A percentile compares a stretch with the other conserved stretches of the same genome.
These are phyloP conservation scores for Adansonia rubrostipa DNA, from an alignment of 441 rosid genomes.

Conservation along the genomic window DNA sequence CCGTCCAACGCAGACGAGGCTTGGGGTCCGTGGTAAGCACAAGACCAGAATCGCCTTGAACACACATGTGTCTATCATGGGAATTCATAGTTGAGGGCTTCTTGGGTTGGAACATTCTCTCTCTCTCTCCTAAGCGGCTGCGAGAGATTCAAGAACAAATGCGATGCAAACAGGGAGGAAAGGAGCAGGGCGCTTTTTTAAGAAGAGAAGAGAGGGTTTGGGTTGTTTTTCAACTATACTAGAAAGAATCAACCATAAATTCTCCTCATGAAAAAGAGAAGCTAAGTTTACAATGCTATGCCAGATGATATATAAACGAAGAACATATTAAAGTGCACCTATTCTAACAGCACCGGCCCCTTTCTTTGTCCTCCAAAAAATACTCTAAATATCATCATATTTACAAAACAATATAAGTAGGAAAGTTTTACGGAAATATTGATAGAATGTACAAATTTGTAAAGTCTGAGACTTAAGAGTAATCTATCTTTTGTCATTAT, in stretches of 20 bases:
- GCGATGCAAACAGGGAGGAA: conserved; percentile 67
- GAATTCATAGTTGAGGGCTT: conserved; percentile 92
- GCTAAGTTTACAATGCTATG: conserved; percentile 16
- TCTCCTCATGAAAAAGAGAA: conserved; percentile 18
- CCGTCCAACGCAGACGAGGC: conserved; percentile 99
- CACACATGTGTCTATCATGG: conserved; percentile 88
- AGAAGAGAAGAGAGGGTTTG: conserved; percentile 43
- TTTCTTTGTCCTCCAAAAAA: neutral
- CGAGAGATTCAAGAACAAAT: conserved; percentile 80
- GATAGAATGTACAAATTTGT: conserved; percentile 6
- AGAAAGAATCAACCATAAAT: conserved; percentile 29
- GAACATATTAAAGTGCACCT: conserved; percentile 25
- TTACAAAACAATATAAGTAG: neutral
- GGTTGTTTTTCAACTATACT: conserved; percentile 30
- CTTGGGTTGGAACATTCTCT: conserved; percentile 92
- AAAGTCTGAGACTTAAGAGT: neutral
- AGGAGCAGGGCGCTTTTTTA: conserved; percentile 77
- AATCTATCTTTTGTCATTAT: conserved; percentile 33
- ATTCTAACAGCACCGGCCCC: conserved; percentile 25
- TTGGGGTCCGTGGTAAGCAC: conserved; percentile 99
- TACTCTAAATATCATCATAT: conserved; percentile 17
- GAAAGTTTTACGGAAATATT: neutral
- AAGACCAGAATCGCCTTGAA: conserved; percentile 96
- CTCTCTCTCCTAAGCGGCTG: neutral
- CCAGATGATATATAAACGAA: neutral